Base-by-base conservation (phyloP, 768 basidiomycete species). In the Tylopilus vinaceipallidus region DNA sequence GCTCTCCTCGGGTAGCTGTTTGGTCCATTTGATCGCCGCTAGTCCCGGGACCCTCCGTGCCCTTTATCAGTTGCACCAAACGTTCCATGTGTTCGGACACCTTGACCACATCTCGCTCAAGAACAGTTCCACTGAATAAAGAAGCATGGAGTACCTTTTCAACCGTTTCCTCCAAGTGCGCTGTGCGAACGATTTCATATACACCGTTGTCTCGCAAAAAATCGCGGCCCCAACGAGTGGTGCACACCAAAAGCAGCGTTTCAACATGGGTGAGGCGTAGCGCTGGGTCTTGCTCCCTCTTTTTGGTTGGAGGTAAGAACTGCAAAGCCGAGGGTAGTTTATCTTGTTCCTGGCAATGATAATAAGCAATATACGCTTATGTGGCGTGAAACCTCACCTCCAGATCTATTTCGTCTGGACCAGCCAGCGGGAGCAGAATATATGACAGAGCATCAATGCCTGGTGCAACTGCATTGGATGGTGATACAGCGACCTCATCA, bases 341-440 rank as follows among this genome's bases (percentile, higher is more conserved):
- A 57, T 99, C 97, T 73, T 92, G 88, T 35, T 91, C 91, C 88
- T 95, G 60, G 26, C 4, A 8, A 44, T 52, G 33, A 47, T 45
- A 33, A 33, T 19, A 14, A 27, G 34, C 5, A 44, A 40, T 26
- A 26, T 55, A 19, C 17, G 3, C 23, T 5, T 6, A 22, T 11
- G 6, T 6, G 22, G 19, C n/a, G 23, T 23, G 17, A 19, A 39
- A 20, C 47, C 75, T 45, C 57, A 91, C 91, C 53, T 98, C 95
- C 1, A 95, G 75, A 49, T 97, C 94, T 52, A 91, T 85, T 68
- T 98, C 97, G 68, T 98, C 97, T 1, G 93, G 88, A 6, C 95
- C 95, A 35, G 95, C 93, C 2, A 99, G 74, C 0, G 97, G 95
- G 1, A 95, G 79, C 3, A 99, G 76, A 11, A 99, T 75, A 62